Evolutionary conservation across 2,329 filamentous ascomycete genomes (phyloP).

Genomic region (Neonectria ditissima): DNA sequence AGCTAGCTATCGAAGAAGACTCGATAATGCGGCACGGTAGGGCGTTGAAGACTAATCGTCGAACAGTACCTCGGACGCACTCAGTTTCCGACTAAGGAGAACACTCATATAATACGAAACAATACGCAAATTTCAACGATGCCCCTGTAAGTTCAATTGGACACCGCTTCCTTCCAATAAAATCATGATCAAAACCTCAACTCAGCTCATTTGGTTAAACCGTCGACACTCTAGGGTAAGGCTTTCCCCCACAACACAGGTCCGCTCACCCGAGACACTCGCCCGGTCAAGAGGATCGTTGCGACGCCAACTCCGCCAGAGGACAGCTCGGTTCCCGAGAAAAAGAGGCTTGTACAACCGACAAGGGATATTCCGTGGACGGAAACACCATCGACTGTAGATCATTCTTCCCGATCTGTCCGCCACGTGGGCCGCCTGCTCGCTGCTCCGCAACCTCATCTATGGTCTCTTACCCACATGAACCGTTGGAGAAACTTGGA

Average conservation of each 20-base stretch:
- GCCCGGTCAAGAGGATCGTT: background rate
- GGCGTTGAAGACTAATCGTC: no score
- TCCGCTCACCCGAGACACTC: background rate
- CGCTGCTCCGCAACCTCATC: background rate
- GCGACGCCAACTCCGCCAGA: background rate
- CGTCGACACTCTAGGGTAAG: background rate
- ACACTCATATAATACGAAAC: no score
- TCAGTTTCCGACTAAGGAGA: no score
- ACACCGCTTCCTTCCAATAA: no score
- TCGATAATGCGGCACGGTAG: no score
- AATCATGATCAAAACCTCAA: no score
- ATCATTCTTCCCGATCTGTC: constrained; percentile 5
- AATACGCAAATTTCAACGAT: no score
- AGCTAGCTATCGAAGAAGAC: no score
- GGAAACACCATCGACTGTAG: constrained; percentile 1
- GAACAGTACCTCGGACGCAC: no score
- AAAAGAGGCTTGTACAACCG: background rate
- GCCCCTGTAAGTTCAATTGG: no score
- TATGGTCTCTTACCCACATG: constrained; percentile 2
- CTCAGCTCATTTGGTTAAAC: background rate
- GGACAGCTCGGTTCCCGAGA: background rate
- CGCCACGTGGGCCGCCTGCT: constrained; percentile 5
- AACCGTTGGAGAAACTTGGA: constrained; percentile 32
- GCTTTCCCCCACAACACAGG: background rate
- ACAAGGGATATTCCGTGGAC: background rate